Evolutionary conservation across 2,329 filamentous ascomycete species (phyloP), one percentile per base, ranked within the genome.

Genomic region (Microsporum canis): DNA sequence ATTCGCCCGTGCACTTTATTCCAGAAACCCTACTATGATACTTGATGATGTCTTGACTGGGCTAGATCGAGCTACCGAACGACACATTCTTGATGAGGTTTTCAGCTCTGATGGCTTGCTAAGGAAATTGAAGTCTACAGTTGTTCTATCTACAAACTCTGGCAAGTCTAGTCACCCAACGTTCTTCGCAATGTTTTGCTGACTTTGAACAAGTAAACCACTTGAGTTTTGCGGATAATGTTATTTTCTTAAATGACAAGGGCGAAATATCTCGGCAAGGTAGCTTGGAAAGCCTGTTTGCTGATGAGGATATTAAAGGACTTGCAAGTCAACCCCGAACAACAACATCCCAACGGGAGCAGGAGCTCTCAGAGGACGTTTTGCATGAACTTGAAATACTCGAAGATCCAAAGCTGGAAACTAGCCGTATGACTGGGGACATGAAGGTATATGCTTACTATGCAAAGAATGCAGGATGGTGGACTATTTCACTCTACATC

Each of bases 101-200:
- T 96, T 0, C 80, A 89, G 63, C 73, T 79, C 0, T 72, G 76
- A 12, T 96, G 90, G 89, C 75, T 96, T 2, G 83, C 89, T 31
- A 79, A 82, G 27, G 89, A 92, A 47, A 74, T 96, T 41, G 89
- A 85, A 0, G 74, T 96, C 1, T 82, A 91, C 85, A 62, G 78
- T 86, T 2, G 75, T 96, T 0, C 96, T 97, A 75, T 84, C 88
- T 63, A 89, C 91, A 63, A 88, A 85, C 0, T 79, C 96, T 17
- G 82, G 83, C 62, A 81, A 80, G 23, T 96, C 96, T 65, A 84
- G 96, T 45, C 82, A 86, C 0, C 80, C 95, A 43, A 91, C 89
- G 0, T 79, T 80, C 3, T 70, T 66, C 5, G 72, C 81, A 29
- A 8, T 31, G 77, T 80, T 6, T 72, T 78, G 0, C 66, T 69